phyloP scores from a whole-genome alignment of 2,329 filamentous ascomycete genomes.

The Zymoseptoria tritici region DNA sequence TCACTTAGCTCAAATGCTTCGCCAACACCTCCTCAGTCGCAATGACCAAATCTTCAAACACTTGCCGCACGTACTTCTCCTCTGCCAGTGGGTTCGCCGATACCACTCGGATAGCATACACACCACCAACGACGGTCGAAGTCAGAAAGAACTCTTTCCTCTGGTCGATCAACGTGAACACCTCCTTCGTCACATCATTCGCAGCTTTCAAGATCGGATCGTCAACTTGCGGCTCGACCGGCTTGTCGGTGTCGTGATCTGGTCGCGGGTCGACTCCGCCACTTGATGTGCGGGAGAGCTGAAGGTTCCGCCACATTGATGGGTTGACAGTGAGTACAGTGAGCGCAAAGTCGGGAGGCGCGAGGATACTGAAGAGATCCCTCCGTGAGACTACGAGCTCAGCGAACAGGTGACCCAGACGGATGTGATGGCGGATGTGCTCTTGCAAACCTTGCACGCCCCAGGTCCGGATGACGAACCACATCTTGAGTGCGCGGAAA shows the following conservation, averaged over 20 bases:
- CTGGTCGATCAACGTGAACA: slow-evolving; percentile 68
- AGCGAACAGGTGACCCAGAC: slow-evolving; percentile 63
- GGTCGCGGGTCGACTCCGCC: slow-evolving; percentile 20
- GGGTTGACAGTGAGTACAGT: slow-evolving; percentile 64
- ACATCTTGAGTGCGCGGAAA: slow-evolving; percentile 85
- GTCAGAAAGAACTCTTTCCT: slow-evolving; percentile 77
- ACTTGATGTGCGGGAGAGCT: slow-evolving; percentile 26
- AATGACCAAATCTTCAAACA: slow-evolving; percentile 67
- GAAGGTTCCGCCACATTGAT: slow-evolving; percentile 21
- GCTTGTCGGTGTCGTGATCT: slow-evolving; percentile 21
- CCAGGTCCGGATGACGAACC: slow-evolving; percentile 84
- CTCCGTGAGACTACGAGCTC: slow-evolving; percentile 48
- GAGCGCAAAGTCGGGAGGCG: slow-evolving; percentile 68
- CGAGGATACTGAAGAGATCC: slow-evolving; percentile 71
- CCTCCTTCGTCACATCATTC: slow-evolving; percentile 62
- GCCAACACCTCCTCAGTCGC: slow-evolving; percentile 51
- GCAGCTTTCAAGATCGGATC: slow-evolving; percentile 45
- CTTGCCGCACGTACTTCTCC: slow-evolving; percentile 61
- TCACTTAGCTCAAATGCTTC: slow-evolving; percentile 2
- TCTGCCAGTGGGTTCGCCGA: slow-evolving; percentile 64
- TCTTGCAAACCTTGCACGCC: slow-evolving; percentile 67
- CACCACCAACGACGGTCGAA: slow-evolving; percentile 62
- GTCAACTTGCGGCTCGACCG: slow-evolving; percentile 23
- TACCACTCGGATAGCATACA: slow-evolving; percentile 74
- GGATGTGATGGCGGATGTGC: slow-evolving; percentile 64